phyloP scores from a whole-genome alignment of 306 rosid genomes.

The Begonia fuchsioides region DNA sequence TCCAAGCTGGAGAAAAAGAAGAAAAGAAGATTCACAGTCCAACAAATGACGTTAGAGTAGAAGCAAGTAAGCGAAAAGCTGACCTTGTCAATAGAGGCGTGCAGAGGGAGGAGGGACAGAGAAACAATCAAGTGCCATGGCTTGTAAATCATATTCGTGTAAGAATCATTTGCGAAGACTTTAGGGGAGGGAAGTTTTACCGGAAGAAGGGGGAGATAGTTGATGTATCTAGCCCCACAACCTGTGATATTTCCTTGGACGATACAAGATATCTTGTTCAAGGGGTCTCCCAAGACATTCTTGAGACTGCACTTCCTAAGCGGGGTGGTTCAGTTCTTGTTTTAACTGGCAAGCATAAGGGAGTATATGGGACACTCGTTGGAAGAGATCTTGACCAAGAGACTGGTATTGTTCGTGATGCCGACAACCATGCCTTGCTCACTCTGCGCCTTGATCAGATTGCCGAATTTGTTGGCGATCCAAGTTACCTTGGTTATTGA shows the following conservation, averaged over 20 bases:
- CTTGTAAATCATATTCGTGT: constrained; percentile 72
- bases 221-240: constrained; percentile 63
- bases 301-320: constrained; percentile 66
- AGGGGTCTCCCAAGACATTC: constrained; percentile 59
- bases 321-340: constrained; percentile 74
- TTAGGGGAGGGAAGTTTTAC: constrained; percentile 60
- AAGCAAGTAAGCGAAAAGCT: constrained; percentile 4
- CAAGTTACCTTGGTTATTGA: constrained; percentile 66
- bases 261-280: constrained; percentile 60
- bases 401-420: constrained; percentile 51
- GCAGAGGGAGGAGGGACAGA: constrained; percentile 12
- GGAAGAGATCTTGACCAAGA: constrained; percentile 66
- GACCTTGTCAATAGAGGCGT: constrained; percentile 1
- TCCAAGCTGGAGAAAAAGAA: constrained; percentile 10
- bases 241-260: constrained; percentile 76
- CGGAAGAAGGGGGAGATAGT: constrained; percentile 66
- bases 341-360: constrained; percentile 62
- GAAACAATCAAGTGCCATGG: constrained; percentile 33
- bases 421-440: constrained; percentile 50
- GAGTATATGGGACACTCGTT: constrained; percentile 59
- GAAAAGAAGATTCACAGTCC: constrained; percentile 14
- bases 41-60: constrained; percentile 4
- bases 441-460: constrained; percentile 58
- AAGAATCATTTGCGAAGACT: constrained; percentile 43
- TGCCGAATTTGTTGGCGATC: constrained; percentile 80